Conservation (phyloP, 805 yeast genomes). For the Starmerella bombicola region DNA sequence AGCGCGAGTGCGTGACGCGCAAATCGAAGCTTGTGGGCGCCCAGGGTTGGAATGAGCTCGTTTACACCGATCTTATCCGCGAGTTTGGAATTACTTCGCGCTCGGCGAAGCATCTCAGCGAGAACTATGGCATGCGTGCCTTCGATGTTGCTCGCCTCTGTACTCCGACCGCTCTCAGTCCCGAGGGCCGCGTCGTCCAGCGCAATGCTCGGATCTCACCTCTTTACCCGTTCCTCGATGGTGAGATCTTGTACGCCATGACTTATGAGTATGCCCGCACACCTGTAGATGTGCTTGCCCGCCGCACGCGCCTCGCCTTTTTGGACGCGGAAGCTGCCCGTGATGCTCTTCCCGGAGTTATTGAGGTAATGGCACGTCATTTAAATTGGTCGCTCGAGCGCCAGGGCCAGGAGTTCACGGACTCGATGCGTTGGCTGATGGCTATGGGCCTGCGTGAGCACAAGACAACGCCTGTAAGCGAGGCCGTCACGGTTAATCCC, state of each 20-base stretch:
- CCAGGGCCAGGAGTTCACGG: constrained; percentile 38
- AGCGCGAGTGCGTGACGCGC: constrained; percentile 41
- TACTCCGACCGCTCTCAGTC: constrained; percentile 25
- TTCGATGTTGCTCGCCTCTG: constrained; percentile 49
- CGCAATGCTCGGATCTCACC: constrained; percentile 23
- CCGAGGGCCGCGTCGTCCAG: constrained; percentile 38
- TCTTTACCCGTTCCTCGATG: constrained; percentile 66
- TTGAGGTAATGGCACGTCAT: constrained; percentile 70
- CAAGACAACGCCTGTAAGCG: constrained; percentile 11
- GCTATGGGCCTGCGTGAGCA: constrained; percentile 31
- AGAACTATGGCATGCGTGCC: constrained; percentile 83
- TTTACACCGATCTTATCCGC: constrained; percentile 69
- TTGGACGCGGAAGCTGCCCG: constrained; percentile 76
- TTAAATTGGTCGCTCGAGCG: constrained; percentile 57
- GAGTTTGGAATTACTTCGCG: constrained; percentile 57
- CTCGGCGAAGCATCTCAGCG: constrained; percentile 69
- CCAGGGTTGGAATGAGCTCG: constrained; percentile 60
- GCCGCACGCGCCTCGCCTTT: constrained; percentile 89
- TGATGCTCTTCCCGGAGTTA: constrained; percentile 70
- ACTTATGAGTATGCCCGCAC: constrained; percentile 76
- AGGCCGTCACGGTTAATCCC: constrained; percentile 13
- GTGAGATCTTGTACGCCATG: constrained; percentile 74
- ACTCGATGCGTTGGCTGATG: constrained; percentile 28
- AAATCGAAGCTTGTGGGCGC: constrained; percentile 59
- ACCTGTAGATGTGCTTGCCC: constrained; percentile 78